A percentile compares a stretch with the other conserved stretches of the same genome.
phyloP scores from a whole-genome alignment of 257 asterid species.

The Sherardia arvensis region DNA sequence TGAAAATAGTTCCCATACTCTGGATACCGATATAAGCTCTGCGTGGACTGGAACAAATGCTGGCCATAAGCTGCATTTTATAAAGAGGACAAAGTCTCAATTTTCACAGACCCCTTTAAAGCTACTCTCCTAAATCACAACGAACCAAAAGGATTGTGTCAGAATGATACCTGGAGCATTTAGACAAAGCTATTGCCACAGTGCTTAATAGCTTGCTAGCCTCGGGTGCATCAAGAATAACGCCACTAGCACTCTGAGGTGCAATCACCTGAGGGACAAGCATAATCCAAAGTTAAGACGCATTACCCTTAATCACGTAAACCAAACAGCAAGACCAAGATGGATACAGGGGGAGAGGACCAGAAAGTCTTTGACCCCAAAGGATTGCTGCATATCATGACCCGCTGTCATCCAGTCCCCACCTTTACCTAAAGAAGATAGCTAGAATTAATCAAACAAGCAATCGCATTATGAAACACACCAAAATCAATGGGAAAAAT shows the following conservation, averaged over 20 bases:
- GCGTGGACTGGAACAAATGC: constrained; percentile 99
- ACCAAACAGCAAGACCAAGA: constrained; percentile 4
- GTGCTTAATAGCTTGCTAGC: constrained; percentile 95
- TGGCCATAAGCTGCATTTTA: constrained; percentile 81
- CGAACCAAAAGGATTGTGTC: constrained; percentile 11
- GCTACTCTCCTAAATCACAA: not conserved
- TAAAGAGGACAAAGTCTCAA: constrained; percentile 7
- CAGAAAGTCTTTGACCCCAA: constrained; percentile 89
- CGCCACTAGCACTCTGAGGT: too few relatives aligned
- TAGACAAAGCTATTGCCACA: constrained; percentile 86
- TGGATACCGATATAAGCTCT: constrained; percentile 93
- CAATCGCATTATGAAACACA: too few relatives aligned
- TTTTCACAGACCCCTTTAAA: not conserved
- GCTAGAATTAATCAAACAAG: too few relatives aligned
- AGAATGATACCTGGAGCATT: constrained; percentile 66
- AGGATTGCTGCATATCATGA: constrained; percentile 80
- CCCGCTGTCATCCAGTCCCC: constrained; percentile 56
- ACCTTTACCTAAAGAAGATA: constrained; percentile 45
- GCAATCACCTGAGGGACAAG: not conserved
- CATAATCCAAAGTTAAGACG: constrained; percentile 6
- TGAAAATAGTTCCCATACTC: constrained; percentile 90
- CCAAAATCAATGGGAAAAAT: constrained; percentile 5
- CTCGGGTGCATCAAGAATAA: constrained; percentile 91
- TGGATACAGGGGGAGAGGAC: constrained; percentile 19
- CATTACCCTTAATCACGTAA: not conserved